Percentiles rank a stretch among this genome's conserved stretches.
phyloP scores from a whole-genome alignment of 2,329 filamentous ascomycete species.

The Claviceps capensis region DNA sequence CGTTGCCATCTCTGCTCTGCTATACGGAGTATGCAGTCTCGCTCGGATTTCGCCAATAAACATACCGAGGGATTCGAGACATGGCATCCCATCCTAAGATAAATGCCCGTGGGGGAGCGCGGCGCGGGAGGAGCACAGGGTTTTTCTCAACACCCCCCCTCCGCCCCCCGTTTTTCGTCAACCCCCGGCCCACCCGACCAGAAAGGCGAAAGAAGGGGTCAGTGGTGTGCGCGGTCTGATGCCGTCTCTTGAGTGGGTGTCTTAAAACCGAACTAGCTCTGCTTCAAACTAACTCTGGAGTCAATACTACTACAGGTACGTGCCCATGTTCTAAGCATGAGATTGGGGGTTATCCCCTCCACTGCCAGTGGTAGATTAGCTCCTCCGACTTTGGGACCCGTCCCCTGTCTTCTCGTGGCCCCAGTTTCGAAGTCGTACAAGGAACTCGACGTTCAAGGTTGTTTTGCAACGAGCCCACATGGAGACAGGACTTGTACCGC shows the following conservation, averaged over 20 bases:
- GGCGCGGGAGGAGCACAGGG: not conserved
- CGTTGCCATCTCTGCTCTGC: not conserved
- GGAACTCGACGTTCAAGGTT: not conserved
- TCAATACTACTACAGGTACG: not conserved
- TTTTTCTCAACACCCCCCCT: not conserved
- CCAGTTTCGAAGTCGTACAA: not conserved
- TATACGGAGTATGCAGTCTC: not conserved
- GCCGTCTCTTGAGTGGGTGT: slow-evolving; percentile 1
- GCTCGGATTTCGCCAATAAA: not conserved
- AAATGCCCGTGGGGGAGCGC: not conserved
- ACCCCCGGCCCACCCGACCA: not conserved
- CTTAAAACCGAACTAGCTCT: slow-evolving; percentile 4
- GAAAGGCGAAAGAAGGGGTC: not conserved
- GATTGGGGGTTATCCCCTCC: slow-evolving; percentile 6
- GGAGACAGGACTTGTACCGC: not conserved
- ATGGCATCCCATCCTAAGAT: not conserved
- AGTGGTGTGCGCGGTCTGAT: not conserved
- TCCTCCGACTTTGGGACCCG: slow-evolving; percentile 3
- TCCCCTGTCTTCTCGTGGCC: slow-evolving; percentile 1
- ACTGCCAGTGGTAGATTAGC: slow-evolving; percentile 5
- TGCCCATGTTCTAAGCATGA: slow-evolving; percentile 4
- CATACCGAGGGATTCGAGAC: not conserved
- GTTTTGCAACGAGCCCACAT: not conserved
- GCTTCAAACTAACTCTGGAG: slow-evolving; percentile 1
- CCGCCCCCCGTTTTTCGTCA: not conserved